Evolutionary conservation across 345 rosid species (phyloP).

Genomic region (Eucalyptus camaldulensis): DNA sequence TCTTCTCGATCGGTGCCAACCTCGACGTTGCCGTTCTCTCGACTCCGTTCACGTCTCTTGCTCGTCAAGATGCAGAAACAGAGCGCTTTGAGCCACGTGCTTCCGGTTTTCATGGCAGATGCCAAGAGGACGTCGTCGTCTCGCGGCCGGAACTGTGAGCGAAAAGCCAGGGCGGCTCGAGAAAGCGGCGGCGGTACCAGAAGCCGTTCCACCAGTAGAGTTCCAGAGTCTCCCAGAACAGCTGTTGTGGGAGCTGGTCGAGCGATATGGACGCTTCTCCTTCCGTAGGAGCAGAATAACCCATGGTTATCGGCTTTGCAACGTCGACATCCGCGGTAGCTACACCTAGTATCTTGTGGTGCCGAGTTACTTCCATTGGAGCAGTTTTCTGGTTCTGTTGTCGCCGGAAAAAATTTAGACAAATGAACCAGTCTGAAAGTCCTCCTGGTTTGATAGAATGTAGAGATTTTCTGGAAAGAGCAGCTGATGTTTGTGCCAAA

Average conservation of each 20-base stretch:
- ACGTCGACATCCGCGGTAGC: not conserved
- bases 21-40: not conserved
- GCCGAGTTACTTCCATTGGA: not conserved
- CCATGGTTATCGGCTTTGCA: not conserved
- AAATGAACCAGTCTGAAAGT: not conserved
- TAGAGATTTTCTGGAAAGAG: not conserved
- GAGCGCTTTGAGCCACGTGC: slow-evolving; percentile 27
- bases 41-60: not conserved
- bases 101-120: slow-evolving; percentile 24
- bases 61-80: not conserved
- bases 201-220: not conserved
- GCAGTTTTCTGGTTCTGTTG: not conserved
- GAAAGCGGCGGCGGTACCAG: not conserved
- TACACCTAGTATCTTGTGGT: not conserved
- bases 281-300: not conserved
- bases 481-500: not conserved
- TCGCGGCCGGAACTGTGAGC: not conserved
- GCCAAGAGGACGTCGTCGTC: slow-evolving; percentile 11
- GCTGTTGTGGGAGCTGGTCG: slow-evolving; percentile 1
- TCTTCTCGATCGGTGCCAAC: not conserved
- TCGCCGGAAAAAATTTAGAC: not conserved
- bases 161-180: not conserved
- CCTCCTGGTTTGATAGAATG: not conserved
- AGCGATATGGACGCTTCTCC: not conserved
- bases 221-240: not conserved